Conservation (phyloP, 1,284 basidiomycete genomes). For the Austroboletus olivaceoglutinosus region DNA sequence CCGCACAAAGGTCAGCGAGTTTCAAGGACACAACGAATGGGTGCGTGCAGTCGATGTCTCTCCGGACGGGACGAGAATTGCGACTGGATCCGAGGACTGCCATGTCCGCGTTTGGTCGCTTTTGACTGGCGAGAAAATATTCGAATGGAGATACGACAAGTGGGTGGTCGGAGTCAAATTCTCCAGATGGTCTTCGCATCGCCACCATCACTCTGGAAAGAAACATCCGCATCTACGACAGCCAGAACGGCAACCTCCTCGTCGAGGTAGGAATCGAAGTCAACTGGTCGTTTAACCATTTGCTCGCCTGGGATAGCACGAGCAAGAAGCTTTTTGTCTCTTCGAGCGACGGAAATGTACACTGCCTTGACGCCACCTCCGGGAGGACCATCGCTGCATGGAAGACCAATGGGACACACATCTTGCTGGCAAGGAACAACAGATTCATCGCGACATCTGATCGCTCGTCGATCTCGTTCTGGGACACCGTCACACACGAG, state of each 20-base stretch:
- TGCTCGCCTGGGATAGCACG: neutral
- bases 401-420: neutral
- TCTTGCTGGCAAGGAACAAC: neutral
- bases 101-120: too few species aligned
- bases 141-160: neutral
- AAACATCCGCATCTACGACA: neutral
- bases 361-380: neutral
- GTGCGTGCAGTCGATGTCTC: too few species aligned
- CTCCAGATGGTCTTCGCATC: neutral
- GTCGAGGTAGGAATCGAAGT: neutral
- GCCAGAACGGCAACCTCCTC: neutral
- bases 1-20: too few species aligned
- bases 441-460: neutral
- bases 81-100: too few species aligned
- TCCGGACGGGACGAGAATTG: too few species aligned
- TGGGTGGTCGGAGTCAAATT: neutral
- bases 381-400: neutral
- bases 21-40: too few species aligned
- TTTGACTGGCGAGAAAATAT: neutral
- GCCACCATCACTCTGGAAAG: neutral
- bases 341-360: neutral
- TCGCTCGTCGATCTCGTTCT: neutral
- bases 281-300: neutral
- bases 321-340: neutral
- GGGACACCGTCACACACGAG: neutral